phyloP scores from a whole-genome alignment of 73 alveolate species.

The Loxodes magnus region DNA sequence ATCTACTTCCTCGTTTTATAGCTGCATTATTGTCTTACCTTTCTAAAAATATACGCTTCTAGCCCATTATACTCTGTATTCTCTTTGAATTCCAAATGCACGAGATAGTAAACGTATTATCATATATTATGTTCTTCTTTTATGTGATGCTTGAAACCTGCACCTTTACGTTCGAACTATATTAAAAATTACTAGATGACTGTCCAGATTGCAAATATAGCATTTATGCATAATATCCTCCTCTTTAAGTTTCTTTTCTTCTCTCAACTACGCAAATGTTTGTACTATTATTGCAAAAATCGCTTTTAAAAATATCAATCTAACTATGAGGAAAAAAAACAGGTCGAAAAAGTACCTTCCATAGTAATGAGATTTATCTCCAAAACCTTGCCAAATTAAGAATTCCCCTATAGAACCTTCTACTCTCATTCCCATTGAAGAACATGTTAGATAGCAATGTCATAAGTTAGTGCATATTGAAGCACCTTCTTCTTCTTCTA shows the following conservation, averaged over 20 bases:
- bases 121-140: too few relatives aligned
- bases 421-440: conserved; percentile 57
- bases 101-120: too few relatives aligned
- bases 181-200: too few relatives aligned
- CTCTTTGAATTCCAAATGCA: too few relatives aligned
- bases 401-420: conserved; percentile 79
- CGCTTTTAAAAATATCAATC: conserved; percentile 52
- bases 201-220: conserved; percentile 69
- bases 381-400: background rate
- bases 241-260: conserved; percentile 33
- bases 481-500: conserved; percentile 27
- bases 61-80: too few relatives aligned
- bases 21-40: too few relatives aligned
- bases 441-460: conserved; percentile 53
- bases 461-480: conserved; percentile 45
- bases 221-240: conserved; percentile 58
- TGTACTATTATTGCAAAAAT: conserved; percentile 63
- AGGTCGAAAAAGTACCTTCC: conserved; percentile 56
- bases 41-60: too few relatives aligned
- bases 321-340: conserved; percentile 54
- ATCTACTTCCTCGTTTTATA: too few relatives aligned
- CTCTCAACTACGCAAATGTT: conserved; percentile 65
- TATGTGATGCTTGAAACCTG: too few relatives aligned
- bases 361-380: conserved; percentile 27
- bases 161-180: too few relatives aligned